Percentiles rank a stretch among this genome's conserved stretches.
Evolutionary conservation across 805 yeast genomes (phyloP).

Genomic region (Candida nonsorbophila): DNA sequence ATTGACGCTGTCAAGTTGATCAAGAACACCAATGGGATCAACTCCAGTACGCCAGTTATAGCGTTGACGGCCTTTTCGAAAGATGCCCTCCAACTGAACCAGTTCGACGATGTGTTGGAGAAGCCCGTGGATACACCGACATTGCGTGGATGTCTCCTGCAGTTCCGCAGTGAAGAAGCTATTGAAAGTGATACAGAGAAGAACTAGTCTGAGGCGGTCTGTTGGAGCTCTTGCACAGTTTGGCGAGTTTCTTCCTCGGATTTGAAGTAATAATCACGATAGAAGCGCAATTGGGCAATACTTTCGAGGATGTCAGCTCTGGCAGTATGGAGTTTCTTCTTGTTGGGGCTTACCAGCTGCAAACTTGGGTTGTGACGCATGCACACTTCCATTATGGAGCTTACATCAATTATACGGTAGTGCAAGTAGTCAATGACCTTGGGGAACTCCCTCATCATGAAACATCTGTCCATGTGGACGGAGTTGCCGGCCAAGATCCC

Average conservation of each 20-base stretch:
- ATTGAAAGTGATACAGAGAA: constrained; percentile 21
- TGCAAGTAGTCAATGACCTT: constrained; percentile 51
- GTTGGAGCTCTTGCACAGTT: not conserved
- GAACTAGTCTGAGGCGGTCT: not conserved
- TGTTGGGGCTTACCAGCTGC: constrained; percentile 53
- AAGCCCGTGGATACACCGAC: constrained; percentile 48
- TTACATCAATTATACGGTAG: constrained; percentile 86
- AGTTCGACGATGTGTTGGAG: constrained; percentile 67
- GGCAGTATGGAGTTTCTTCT: constrained; percentile 79
- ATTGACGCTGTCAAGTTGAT: constrained; percentile 74
- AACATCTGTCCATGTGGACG: constrained; percentile 85
- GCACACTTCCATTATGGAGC: constrained; percentile 78
- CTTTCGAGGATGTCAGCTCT: constrained; percentile 84
- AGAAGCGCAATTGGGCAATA: constrained; percentile 78
- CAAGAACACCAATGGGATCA: constrained; percentile 70
- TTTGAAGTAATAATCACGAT: constrained; percentile 57
- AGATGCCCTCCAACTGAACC: constrained; percentile 52
- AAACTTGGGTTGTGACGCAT: constrained; percentile 68
- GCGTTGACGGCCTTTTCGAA: constrained; percentile 68
- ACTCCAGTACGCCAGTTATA: constrained; percentile 70
- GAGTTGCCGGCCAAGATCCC: constrained; percentile 90
- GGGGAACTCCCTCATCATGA: constrained; percentile 83
- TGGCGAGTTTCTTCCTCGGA: constrained; percentile 10
- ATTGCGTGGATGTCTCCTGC: constrained; percentile 17
- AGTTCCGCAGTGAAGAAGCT: constrained; percentile 17